These are phyloP conservation scores for Dispira simplex DNA, from an alignment of 192 early-diverging fungal species.

Conservation along the genomic window DNA sequence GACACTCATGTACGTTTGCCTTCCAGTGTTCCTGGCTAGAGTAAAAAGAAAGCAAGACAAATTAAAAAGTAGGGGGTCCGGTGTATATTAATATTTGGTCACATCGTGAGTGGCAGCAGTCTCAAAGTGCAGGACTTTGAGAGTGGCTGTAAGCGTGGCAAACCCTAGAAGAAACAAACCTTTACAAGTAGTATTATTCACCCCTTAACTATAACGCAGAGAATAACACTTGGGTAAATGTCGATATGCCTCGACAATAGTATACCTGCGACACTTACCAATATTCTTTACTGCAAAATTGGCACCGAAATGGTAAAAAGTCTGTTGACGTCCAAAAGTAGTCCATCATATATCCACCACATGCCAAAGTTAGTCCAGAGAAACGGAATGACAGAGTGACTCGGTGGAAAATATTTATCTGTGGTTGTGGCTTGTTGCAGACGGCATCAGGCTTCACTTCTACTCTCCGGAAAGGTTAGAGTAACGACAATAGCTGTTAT, in stretches of 20 bases:
- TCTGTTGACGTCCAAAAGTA: conserved; percentile 15
- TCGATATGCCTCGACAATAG: not conserved
- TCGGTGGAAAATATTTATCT: not conserved
- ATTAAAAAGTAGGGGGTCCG: not conserved
- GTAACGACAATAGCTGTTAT: not conserved
- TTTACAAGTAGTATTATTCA: not conserved
- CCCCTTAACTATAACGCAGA: not conserved
- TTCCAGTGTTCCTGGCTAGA: conserved; percentile 54
- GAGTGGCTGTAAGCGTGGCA: not conserved
- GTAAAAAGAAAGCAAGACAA: not conserved
- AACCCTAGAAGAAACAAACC: not conserved
- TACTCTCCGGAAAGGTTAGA: not conserved
- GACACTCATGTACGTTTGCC: conserved; percentile 43
- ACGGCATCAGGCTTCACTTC: too few species aligned
- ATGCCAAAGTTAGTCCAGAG: not conserved
- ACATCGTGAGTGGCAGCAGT: not conserved
- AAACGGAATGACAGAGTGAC: not conserved
- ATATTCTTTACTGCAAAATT: conserved; percentile 24
- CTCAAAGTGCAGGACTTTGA: not conserved
- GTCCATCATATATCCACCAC: not conserved
- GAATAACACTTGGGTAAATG: not conserved
- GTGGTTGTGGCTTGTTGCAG: too few species aligned
- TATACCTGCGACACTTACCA: conserved; percentile 23
- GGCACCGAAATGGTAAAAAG: conserved; percentile 32
- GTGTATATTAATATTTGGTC: not conserved